A percentile compares a stretch with the other conserved stretches of the same genome.
phyloP scores from a whole-genome alignment of 257 asterid genomes.

The Anisodus acutangulus region DNA sequence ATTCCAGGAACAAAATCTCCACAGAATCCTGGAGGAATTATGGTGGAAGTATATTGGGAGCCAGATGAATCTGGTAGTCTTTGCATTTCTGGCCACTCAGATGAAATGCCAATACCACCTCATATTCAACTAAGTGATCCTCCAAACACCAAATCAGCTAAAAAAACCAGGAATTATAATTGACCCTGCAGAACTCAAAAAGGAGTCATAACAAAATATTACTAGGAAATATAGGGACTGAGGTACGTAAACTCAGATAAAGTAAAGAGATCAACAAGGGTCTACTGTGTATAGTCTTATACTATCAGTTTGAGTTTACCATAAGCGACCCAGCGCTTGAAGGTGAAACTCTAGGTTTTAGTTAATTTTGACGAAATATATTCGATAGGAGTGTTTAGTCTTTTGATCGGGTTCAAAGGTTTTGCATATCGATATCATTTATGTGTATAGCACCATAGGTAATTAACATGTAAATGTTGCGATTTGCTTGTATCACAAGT shows the following conservation, averaged over 20 bases:
- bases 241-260: slow-evolving; percentile 19
- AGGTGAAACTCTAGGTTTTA: not conserved
- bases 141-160: slow-evolving; percentile 40
- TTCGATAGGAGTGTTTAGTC: not conserved
- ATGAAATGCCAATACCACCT: slow-evolving; percentile 62
- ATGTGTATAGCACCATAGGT: slow-evolving; percentile 4
- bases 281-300: not conserved
- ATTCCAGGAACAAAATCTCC: slow-evolving; percentile 70
- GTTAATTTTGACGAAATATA: not conserved
- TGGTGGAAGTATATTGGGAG: slow-evolving; percentile 90
- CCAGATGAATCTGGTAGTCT: slow-evolving; percentile 84
- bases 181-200: slow-evolving; percentile 61
- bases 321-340: not conserved
- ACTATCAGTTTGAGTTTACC: slow-evolving; percentile 11
- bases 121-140: slow-evolving; percentile 46
- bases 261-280: not conserved
- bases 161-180: slow-evolving; percentile 61
- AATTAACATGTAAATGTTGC: not conserved
- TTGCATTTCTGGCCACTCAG: slow-evolving; percentile 73
- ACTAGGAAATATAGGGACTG: not conserved
- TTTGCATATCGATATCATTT: not conserved
- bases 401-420: not conserved
- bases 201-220: not conserved
- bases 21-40: slow-evolving; percentile 58
- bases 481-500: not conserved